phyloP scores from a whole-genome alignment of 176 grass and related monocot species.

The Aegilops sharonensis region DNA sequence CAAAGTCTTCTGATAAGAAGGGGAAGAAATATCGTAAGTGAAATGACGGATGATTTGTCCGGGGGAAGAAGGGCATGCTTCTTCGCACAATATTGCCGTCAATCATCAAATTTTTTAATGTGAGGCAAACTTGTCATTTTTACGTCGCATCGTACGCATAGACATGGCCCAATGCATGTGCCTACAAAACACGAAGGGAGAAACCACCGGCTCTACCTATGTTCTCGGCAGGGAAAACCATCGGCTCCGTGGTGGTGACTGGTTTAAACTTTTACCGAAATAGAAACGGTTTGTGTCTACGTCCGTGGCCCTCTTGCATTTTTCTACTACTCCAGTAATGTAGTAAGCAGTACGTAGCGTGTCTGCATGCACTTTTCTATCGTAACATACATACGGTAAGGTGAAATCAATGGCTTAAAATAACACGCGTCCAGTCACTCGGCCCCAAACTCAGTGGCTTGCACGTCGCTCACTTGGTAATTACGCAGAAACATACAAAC shows the following conservation, averaged over 20 bases:
- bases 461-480: not conserved
- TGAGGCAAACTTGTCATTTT: too few species aligned
- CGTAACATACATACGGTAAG: not conserved
- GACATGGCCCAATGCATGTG: not conserved
- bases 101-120: too few species aligned
- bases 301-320: not conserved
- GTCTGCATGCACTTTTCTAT: not conserved
- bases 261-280: slow-evolving; percentile 5
- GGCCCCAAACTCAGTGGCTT: not conserved
- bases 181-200: not conserved
- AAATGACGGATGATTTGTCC: too few species aligned
- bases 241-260: not conserved
- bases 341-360: too few species aligned
- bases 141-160: too few species aligned
- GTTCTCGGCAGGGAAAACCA: not conserved
- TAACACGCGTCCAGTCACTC: not conserved
- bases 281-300: not conserved
- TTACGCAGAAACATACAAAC: too few species aligned
- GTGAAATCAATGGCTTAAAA: not conserved
- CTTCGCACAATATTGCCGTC: too few species aligned
- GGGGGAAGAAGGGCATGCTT: too few species aligned
- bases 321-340: too few species aligned
- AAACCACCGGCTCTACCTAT: not conserved
- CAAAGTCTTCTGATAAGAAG: too few species aligned
- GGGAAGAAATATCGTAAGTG: too few species aligned